Base-by-base conservation (phyloP, 768 basidiomycete genomes). In the Mycena filopes region DNA sequence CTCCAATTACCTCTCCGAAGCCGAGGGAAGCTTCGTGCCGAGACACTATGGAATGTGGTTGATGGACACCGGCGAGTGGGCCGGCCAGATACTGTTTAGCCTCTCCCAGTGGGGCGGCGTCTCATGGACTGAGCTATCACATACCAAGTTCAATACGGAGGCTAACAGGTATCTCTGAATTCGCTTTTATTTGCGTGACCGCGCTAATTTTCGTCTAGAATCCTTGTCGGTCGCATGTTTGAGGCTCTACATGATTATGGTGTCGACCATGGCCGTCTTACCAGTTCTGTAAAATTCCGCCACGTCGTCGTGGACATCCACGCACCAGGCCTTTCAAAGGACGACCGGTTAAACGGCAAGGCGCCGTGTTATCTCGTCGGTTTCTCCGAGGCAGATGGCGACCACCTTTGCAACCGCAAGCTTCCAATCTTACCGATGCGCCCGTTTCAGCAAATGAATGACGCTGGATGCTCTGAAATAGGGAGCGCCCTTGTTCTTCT, bases 31-130 rank as follows among this genome's bases (percentile, higher is more conserved):
- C 6, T 31, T 42, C 28, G 54, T 56, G 15, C 62, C 62, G 10
- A 21, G 38, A 12, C 62, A 63, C 29, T 56, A 63, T 29, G 62
- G 62, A 21, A 46, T 63, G 45, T 63, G 62, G 53, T 11, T 50
- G 20, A 56, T 56, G 54, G 40, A 63, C 33, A 55, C 55, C 6
- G 54, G 54, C 20, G 62, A 49, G 15, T 58, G 55, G 63, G 63
- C 48, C 13, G 63, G 63, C 12, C 49, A 43, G 23, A 47, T 58
- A 8, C n/a, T 64, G 42, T 50, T 64, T 16, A 63, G 61, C 53
- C 10, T 63, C 36, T 43, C 50, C 26, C 49, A 61, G 40, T 63
- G 45, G 40, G 45, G 53, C 40, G 61, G 61, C 3, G 36, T 46
- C 3, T 55, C 61, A 10, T 63, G 51, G 51, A 40, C 48, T 26